Evolutionary conservation across 2,329 filamentous ascomycete genomes (phyloP).

Genomic region (Penicillium decumbens): DNA sequence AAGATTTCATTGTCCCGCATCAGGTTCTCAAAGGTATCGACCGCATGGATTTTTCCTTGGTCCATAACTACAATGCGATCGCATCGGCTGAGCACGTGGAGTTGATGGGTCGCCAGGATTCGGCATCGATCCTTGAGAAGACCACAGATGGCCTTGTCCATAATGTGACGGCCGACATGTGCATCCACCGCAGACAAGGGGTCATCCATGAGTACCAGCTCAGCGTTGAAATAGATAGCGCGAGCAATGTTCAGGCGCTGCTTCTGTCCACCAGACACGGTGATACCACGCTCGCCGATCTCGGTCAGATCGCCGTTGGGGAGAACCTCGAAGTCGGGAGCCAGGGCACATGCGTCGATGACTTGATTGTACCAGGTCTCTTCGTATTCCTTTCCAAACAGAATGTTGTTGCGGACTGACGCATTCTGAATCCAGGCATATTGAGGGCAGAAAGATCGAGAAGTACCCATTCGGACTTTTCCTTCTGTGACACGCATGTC

Average conservation of each 20-base stretch:
- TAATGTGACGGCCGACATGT: slow-evolving; percentile 66
- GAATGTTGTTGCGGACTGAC: slow-evolving; percentile 79
- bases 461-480: slow-evolving; percentile 72
- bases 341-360: slow-evolving; percentile 78
- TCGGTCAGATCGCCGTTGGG: slow-evolving; percentile 83
- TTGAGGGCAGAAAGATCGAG: slow-evolving; percentile 86
- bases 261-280: slow-evolving; percentile 91
- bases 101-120: slow-evolving; percentile 88
- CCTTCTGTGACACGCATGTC: slow-evolving; percentile 75
- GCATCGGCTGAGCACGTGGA: slow-evolving; percentile 85
- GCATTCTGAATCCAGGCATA: slow-evolving; percentile 98
- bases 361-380: slow-evolving; percentile 76
- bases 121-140: slow-evolving; percentile 84
- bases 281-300: slow-evolving; percentile 93
- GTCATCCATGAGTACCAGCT: slow-evolving; percentile 61
- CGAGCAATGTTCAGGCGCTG: slow-evolving; percentile 92
- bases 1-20: slow-evolving; percentile 77
- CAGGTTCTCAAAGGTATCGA: slow-evolving; percentile 85
- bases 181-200: slow-evolving; percentile 54
- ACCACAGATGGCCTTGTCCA: slow-evolving; percentile 89
- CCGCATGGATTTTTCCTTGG: slow-evolving; percentile 71
- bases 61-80: slow-evolving; percentile 95
- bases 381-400: slow-evolving; percentile 77
- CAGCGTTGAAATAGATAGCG: slow-evolving; percentile 61
- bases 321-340: slow-evolving; percentile 86